phyloP scores from a whole-genome alignment of 2,329 filamentous ascomycete genomes.

The Exophiala sp. region DNA sequence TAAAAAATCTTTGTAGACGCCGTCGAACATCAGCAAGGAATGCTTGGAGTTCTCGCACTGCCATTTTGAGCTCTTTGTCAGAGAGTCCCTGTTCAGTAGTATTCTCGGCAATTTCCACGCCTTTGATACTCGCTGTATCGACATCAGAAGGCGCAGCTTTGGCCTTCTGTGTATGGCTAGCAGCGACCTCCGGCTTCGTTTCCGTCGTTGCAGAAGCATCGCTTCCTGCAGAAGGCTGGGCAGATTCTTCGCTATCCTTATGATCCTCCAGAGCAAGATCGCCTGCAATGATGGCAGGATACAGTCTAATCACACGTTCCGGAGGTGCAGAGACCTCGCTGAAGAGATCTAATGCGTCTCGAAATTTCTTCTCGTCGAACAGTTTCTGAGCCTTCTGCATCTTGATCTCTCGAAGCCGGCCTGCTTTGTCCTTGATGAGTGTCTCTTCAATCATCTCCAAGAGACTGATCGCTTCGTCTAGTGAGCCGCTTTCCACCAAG shows the following conservation, averaged over 20 bases:
- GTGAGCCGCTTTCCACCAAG: conserved; percentile 67
- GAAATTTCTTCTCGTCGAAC: conserved; percentile 79
- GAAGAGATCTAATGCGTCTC: conserved; percentile 84
- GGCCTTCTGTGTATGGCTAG: conserved; percentile 15
- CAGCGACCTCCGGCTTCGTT: conserved; percentile 12
- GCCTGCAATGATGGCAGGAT: conserved; percentile 79
- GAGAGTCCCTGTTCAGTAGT: conserved; percentile 33
- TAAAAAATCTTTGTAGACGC: conserved; percentile 59
- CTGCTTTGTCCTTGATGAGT: conserved; percentile 75
- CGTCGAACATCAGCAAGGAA: conserved; percentile 83
- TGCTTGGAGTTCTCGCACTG: conserved; percentile 76
- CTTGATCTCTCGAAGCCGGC: conserved; percentile 78
- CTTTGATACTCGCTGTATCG: conserved; percentile 21
- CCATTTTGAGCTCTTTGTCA: conserved; percentile 77
- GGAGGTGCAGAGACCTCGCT: conserved; percentile 86
- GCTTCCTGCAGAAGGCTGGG: conserved; percentile 3
- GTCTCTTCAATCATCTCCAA: conserved; percentile 90
- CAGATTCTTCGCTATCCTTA: conserved; percentile 35
- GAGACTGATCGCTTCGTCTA: conserved; percentile 90
- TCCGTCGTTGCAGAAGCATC: conserved; percentile 4
- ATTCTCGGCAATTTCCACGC: conserved; percentile 20
- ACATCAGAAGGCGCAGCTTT: conserved; percentile 10
- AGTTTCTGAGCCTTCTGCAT: conserved; percentile 85
- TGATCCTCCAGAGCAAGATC: conserved; percentile 56
- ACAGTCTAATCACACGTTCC: conserved; percentile 79